A percentile compares a stretch with the other conserved stretches of the same genome.
phyloP scores from a whole-genome alignment of 2,329 filamentous ascomycete genomes.

The Fusarium transvaalense region DNA sequence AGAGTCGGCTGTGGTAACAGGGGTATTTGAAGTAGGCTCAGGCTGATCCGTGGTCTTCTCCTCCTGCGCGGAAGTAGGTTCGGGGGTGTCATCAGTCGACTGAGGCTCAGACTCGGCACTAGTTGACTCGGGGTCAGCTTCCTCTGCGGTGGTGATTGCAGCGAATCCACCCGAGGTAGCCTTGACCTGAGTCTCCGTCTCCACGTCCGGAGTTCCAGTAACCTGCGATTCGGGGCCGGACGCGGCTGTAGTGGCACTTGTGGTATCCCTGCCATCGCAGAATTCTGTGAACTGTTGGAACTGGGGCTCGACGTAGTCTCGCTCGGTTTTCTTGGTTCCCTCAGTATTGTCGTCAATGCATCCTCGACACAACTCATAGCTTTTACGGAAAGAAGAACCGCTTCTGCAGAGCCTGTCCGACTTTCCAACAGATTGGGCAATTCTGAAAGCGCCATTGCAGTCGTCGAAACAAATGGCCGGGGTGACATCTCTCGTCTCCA shows the following conservation, averaged over 20 bases:
- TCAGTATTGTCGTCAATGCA: slow-evolving; percentile 56
- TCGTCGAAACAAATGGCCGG: slow-evolving; percentile 64
- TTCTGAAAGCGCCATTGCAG: slow-evolving; percentile 65
- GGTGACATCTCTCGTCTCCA: slow-evolving; percentile 57
- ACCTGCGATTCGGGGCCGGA: slow-evolving; percentile 45
- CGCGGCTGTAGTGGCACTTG: slow-evolving; percentile 26
- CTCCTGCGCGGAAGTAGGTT: slow-evolving; percentile 5
- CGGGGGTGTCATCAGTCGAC: slow-evolving; percentile 12
- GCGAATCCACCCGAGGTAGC: slow-evolving; percentile 43
- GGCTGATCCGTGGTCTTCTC: slow-evolving; percentile 3
- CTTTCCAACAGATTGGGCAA: slow-evolving; percentile 64
- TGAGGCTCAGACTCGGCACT: slow-evolving; percentile 11
- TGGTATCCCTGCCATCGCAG: slow-evolving; percentile 54
- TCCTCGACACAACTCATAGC: slow-evolving; percentile 54
- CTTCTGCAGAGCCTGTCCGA: slow-evolving; percentile 58
- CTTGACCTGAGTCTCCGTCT: slow-evolving; percentile 46
- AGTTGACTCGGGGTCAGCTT: slow-evolving; percentile 13
- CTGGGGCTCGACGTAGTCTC: slow-evolving; percentile 53
- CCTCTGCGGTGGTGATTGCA: slow-evolving; percentile 28
- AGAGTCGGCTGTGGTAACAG: slow-evolving; percentile 4
- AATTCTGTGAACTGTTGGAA: slow-evolving; percentile 62
- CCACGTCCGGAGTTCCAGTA: slow-evolving; percentile 37
- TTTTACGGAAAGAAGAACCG: slow-evolving; percentile 57
- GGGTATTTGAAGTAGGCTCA: slow-evolving; percentile 19
- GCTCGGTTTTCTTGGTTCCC: slow-evolving; percentile 46